Evolutionary conservation across 192 early-diverging fungal species (phyloP).

Genomic region (Endogone sp.): DNA sequence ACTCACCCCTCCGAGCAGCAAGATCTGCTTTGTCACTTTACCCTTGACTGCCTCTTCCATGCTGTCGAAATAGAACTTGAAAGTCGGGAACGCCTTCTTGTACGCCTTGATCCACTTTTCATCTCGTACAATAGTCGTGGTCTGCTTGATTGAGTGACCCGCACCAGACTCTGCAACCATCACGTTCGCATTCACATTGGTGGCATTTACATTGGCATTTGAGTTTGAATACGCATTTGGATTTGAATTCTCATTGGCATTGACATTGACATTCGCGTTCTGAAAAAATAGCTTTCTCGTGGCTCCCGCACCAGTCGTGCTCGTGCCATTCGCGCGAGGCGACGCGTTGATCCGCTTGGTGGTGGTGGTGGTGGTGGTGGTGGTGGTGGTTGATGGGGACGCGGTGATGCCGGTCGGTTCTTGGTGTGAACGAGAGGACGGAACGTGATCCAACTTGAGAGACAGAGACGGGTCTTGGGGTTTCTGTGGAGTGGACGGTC

Average conservation of each 20-base stretch:
- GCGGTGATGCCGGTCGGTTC: no score
- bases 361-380: no score
- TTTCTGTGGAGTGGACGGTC: no score
- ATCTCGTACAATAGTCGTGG: background rate
- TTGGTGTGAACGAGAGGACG: no score
- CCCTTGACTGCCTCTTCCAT: slow-evolving; percentile 1
- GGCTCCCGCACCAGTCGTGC: background rate
- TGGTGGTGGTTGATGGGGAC: no score
- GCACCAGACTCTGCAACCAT: no score
- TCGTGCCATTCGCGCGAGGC: background rate
- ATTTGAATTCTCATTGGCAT: no score
- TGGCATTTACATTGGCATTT: no score
- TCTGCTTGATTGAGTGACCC: background rate
- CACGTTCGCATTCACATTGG: no score
- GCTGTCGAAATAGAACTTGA: slow-evolving; percentile 16
- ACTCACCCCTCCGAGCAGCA: background rate
- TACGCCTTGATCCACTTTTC: slow-evolving; percentile 9
- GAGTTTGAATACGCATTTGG: no score
- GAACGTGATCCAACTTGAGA: no score
- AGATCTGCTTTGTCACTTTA: background rate
- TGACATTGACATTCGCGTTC: background rate
- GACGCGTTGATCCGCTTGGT: background rate
- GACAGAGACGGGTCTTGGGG: no score
- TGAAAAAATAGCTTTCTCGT: background rate
- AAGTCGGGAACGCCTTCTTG: slow-evolving; percentile 10